Evolutionary conservation across 306 rosid genomes (phyloP), one percentile per base, ranked within the genome.

Genomic region (Canavalia gladiata): DNA sequence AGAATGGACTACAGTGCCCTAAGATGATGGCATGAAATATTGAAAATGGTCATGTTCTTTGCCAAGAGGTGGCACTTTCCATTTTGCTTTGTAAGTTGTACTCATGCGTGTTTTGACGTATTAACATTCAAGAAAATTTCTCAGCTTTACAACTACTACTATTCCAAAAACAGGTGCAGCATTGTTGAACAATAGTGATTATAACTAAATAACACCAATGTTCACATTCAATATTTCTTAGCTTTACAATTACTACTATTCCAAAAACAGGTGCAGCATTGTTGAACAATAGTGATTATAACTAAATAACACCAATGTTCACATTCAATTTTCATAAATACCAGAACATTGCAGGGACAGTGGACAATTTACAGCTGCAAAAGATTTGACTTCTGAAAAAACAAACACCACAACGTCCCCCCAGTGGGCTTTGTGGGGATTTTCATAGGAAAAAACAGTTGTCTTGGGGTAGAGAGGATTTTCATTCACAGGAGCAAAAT

Each of bases 21-120:
- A 83, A 43, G 62, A 70, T 28, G 74, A 62, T 30, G 10, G 33
- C 45, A 51, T 41, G 41, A 62, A 70, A 70, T 8, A 67, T 59
- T 68, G 72, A 82, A 46, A 51, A 41, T 39, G 34, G 41, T 37
- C 41, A 37, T 37, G 41, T 37, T 37, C 55, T 33, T 57, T 12
- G 51, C 11, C 45, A 39, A 51, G 33, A 72, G 34, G 34, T 72
- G 76, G 25, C 49, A 72, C 25, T 34, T 72, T 8, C 46, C 29
- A 1, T 25, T 68, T 43, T 3, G 34, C n/a, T 12, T 35, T 28
- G 34, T 35, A 34, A 34, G 2, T 58, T 58, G 65, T 18, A 55
- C 60, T 0, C 50, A 39, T 1, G 25, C 4, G 4, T 37, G 1
- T 45, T 5, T 4, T 45, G 9, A 56, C 29, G 4, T 18, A 56